Conservation (phyloP, 1,139 yeast genomes). For the Lodderomyces jiufengensis region DNA sequence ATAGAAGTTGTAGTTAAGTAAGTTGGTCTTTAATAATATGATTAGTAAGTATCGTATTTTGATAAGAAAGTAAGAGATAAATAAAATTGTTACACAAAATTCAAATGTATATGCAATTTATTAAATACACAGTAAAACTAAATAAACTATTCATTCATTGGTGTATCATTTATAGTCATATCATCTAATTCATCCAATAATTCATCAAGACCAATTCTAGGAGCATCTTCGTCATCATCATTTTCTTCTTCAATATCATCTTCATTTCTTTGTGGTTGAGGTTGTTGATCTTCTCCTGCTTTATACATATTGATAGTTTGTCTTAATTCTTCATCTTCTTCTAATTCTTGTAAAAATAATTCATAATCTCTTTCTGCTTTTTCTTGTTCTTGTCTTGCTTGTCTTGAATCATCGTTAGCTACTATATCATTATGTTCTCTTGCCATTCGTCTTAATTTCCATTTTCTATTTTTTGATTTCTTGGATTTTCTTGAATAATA, state of each 20-base stretch:
- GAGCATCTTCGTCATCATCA: conserved; percentile 59
- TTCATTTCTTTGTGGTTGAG: conserved; percentile 15
- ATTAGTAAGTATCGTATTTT: no score
- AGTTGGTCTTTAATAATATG: background rate
- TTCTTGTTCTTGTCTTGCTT: conserved; percentile 84
- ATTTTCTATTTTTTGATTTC: conserved; percentile 76
- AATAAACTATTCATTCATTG: conserved; percentile 21
- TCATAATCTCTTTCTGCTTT: conserved; percentile 95
- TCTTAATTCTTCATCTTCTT: conserved; percentile 94
- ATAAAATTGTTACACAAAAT: background rate
- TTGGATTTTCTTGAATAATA: conserved; percentile 76
- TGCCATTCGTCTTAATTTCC: conserved; percentile 99
- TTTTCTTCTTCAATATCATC: conserved; percentile 44
- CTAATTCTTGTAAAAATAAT: conserved; percentile 91
- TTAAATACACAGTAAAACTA: no score
- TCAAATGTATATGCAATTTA: background rate
- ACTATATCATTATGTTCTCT: conserved; percentile 86
- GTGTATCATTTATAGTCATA: conserved; percentile 67
- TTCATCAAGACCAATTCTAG: conserved; percentile 75
- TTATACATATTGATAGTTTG: conserved; percentile 86
- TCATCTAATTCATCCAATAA: conserved; percentile 89
- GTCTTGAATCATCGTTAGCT: conserved; percentile 72
- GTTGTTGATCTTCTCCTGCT: conserved; percentile 36
- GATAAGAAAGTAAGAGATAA: background rate
- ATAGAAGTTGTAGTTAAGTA: background rate